Evolutionary conservation across 1,284 basidiomycete species (phyloP).

Genomic region (Ceratobasidium sp.): DNA sequence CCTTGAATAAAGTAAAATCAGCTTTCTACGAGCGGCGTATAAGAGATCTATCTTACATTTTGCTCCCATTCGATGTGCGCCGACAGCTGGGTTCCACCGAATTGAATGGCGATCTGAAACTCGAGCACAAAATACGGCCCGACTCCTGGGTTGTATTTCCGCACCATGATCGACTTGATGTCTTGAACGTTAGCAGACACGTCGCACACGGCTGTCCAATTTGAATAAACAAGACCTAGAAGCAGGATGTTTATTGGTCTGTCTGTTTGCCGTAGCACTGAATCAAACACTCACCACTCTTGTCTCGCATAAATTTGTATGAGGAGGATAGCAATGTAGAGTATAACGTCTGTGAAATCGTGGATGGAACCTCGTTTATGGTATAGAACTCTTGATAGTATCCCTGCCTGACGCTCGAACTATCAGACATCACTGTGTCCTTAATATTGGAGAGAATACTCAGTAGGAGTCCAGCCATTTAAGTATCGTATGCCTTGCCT

Average conservation of each 20-base stretch:
- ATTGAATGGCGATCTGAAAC: not conserved
- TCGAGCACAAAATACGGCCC: not conserved
- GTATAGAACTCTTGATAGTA: no score
- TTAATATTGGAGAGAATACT: not conserved
- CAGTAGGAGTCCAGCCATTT: no score
- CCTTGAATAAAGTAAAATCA: no score
- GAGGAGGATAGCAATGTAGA: no score
- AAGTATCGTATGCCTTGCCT: not conserved
- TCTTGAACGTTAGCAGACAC: not conserved
- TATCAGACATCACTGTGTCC: not conserved
- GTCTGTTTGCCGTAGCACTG: not conserved
- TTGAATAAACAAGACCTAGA: not conserved
- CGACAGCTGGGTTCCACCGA: conserved; percentile 6
- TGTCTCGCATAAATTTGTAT: no score
- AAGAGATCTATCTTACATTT: no score
- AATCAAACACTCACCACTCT: not conserved
- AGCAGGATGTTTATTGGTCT: not conserved
- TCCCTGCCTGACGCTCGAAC: no score
- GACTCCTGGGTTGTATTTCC: not conserved
- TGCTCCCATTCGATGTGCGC: conserved; percentile 20
- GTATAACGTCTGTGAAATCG: no score
- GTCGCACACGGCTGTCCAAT: not conserved
- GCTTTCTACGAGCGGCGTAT: no score
- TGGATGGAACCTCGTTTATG: no score
- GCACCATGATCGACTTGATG: not conserved